phyloP scores from a whole-genome alignment of 257 asterid species.

The Coffea canephora region DNA sequence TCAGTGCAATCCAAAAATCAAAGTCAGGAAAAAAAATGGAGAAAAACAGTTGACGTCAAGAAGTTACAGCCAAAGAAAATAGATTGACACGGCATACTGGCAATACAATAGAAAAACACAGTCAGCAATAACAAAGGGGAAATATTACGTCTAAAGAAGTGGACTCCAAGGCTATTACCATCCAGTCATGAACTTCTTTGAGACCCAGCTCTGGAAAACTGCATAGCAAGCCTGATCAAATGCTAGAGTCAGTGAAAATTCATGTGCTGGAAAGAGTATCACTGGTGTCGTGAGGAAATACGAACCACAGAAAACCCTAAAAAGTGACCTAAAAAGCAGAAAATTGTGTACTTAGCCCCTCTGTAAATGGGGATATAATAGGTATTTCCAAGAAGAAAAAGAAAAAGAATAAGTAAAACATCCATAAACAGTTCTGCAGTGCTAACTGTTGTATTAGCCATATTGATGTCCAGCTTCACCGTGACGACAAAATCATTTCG shows the following conservation, averaged over 20 bases:
- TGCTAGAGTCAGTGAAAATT: constrained; percentile 22
- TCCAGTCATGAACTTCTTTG: constrained; percentile 99
- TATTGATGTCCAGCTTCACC: not conserved
- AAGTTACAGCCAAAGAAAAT: constrained; percentile 83
- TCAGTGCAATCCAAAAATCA: constrained; percentile 13
- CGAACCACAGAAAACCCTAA: not conserved
- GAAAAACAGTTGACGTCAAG: constrained; percentile 38
- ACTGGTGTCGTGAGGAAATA: not conserved
- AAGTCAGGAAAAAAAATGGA: constrained; percentile 2
- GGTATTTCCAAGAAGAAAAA: not conserved
- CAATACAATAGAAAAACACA: constrained; percentile 13
- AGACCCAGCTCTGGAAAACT: constrained; percentile 97
- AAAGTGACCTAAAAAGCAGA: not conserved
- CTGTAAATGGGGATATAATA: not conserved
- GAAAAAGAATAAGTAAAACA: not conserved
- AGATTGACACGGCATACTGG: constrained; percentile 62
- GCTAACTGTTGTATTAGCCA: not conserved
- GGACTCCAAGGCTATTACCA: constrained; percentile 48
- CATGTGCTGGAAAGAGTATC: constrained; percentile 6
- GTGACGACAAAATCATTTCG: not conserved
- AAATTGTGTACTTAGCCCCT: not conserved
- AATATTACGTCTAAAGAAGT: not conserved
- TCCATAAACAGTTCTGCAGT: not conserved
- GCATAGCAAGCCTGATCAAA: constrained; percentile 89
- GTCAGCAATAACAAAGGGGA: constrained; percentile 2